These are phyloP conservation scores for Fagus sylvatica DNA, from an alignment of 306 rosid species.

Conservation along the genomic window DNA sequence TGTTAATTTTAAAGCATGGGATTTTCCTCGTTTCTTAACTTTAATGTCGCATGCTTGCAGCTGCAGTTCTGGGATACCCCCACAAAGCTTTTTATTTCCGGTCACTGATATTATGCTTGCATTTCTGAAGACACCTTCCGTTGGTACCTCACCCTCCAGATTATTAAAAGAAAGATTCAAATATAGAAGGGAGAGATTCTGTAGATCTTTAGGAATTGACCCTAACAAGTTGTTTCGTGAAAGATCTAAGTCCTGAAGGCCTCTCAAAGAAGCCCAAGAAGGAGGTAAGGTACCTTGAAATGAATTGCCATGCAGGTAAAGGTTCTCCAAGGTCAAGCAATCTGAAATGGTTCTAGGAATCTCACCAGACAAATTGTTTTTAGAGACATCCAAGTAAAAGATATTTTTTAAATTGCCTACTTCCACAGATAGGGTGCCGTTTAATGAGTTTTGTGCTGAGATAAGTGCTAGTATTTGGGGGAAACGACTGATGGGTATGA, in stretches of 20 bases:
- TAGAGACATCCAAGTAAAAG: conserved; percentile 13
- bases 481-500: too few relatives aligned
- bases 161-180: conserved; percentile 32
- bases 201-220: conserved; percentile 2
- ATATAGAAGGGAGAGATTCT: background rate
- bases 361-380: conserved; percentile 22
- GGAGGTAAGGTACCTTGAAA: conserved; percentile 27
- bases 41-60: conserved; percentile 12
- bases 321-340: conserved; percentile 10
- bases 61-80: conserved; percentile 24
- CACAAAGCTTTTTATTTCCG: too few relatives aligned
- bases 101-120: background rate
- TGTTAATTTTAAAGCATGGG: background rate
- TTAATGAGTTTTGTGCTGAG: background rate
- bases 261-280: conserved; percentile 20
- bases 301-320: conserved; percentile 17
- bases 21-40: background rate
- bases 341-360: conserved; percentile 18
- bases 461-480: too few relatives aligned
- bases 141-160: conserved; percentile 28
- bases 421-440: conserved; percentile 27
- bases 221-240: conserved; percentile 33
- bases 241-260: conserved; percentile 18
- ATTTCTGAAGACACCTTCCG: conserved; percentile 22
- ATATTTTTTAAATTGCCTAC: conserved; percentile 11